Conservation (phyloP, 371 early-diverging fungal genomes). For the Mortierella sp. region DNA sequence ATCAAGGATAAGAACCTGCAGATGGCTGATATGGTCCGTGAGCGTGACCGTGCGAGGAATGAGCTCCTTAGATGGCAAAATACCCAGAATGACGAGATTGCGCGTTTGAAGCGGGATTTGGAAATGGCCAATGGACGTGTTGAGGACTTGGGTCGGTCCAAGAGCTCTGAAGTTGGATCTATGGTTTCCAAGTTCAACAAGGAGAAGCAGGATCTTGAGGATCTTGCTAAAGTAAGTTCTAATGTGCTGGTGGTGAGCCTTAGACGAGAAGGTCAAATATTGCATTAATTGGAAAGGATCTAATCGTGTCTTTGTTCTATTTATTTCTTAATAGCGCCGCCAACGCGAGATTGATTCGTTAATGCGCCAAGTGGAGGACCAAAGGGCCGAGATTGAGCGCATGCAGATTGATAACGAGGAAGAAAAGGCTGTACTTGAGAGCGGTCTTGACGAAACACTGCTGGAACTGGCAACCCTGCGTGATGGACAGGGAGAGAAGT, state of each 20-base stretch:
- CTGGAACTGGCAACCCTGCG: conserved; percentile 76
- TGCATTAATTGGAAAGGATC: not conserved
- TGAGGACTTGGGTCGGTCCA: conserved; percentile 82
- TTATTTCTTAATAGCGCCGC: conserved; percentile 44
- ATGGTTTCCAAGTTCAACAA: conserved; percentile 82
- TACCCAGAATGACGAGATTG: conserved; percentile 85
- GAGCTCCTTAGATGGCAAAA: conserved; percentile 78
- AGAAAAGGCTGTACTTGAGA: conserved; percentile 90
- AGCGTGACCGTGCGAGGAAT: conserved; percentile 85
- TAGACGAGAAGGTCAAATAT: too few species aligned
- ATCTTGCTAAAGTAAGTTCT: not conserved
- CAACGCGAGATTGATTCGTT: conserved; percentile 75
- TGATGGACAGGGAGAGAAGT: conserved; percentile 36
- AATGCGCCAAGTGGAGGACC: conserved; percentile 77
- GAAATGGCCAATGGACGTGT: conserved; percentile 81
- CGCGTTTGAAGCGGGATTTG: conserved; percentile 83
- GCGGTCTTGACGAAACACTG: conserved; percentile 96
- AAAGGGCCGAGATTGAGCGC: conserved; percentile 78
- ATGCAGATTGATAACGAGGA: conserved; percentile 83
- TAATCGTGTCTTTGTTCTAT: not conserved
- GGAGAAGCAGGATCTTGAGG: conserved; percentile 84
- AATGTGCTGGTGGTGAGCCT: too few species aligned
- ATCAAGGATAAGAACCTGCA: conserved; percentile 87
- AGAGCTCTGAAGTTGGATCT: conserved; percentile 88
- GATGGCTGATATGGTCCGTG: conserved; percentile 86